phyloP scores from a whole-genome alignment of 2,329 filamentous ascomycete genomes.

The Drechslerella coelobrocha region DNA sequence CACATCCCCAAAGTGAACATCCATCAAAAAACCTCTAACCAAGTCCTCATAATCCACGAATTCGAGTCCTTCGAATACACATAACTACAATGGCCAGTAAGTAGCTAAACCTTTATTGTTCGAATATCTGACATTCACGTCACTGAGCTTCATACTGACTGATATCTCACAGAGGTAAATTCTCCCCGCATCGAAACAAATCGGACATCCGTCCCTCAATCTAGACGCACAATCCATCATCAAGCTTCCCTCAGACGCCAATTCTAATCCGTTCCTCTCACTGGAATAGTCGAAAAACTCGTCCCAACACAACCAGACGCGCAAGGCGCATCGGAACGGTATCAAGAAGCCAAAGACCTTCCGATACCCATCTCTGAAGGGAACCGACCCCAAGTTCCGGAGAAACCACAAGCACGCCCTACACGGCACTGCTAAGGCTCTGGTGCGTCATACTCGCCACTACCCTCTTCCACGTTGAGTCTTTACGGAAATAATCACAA shows the following conservation, averaged over 20 bases:
- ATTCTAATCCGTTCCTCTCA: constrained; percentile 35
- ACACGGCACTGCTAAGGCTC: constrained; percentile 96
- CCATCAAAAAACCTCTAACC: constrained; percentile 17
- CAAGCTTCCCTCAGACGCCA: constrained; percentile 1
- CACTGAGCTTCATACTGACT: constrained; percentile 18
- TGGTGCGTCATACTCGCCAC: constrained; percentile 68
- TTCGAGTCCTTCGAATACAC: constrained; percentile 35
- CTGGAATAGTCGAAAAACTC: constrained; percentile 96
- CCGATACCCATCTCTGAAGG: constrained; percentile 98
- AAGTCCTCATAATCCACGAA: constrained; percentile 31
- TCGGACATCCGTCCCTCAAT: neutral
- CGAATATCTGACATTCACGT: neutral
- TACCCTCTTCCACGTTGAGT: neutral
- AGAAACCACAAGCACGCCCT: constrained; percentile 99
- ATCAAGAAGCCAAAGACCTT: constrained; percentile 99
- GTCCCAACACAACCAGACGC: constrained; percentile 97
- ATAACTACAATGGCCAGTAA: constrained; percentile 50
- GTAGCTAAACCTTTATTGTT: constrained; percentile 7
- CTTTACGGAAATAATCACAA: neutral
- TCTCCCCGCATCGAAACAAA: neutral
- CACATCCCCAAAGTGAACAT: constrained; percentile 13
- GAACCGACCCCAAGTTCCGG: constrained; percentile 99
- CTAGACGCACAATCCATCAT: neutral
- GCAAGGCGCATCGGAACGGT: constrained; percentile 99
- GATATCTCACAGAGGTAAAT: constrained; percentile 40